Percentiles rank a stretch among this genome's conserved stretches.
These are phyloP conservation scores for Echeveria elegans DNA, from an alignment of 164 flowering plant genomes.

Conservation along the genomic window DNA sequence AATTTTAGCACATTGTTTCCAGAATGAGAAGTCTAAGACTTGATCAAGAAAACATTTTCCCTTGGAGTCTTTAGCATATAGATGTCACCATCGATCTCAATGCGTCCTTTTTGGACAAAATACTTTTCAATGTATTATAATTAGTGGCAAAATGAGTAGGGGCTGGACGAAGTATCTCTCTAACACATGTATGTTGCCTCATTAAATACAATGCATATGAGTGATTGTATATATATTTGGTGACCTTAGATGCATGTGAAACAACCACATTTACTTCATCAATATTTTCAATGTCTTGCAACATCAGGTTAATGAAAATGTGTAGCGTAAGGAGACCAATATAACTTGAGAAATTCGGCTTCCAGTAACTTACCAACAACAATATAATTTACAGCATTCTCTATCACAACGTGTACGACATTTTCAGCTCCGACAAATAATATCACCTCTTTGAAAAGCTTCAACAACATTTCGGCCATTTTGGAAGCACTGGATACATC, in stretches of 20 bases:
- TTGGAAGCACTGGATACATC: slow-evolving; percentile 7
- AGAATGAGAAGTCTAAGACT: too few relatives aligned
- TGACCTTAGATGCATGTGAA: neutral
- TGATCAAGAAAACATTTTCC: too few relatives aligned
- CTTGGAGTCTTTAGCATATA: too few relatives aligned
- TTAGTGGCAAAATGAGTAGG: too few relatives aligned
- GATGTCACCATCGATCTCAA: too few relatives aligned
- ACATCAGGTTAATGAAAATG: slow-evolving; percentile 7
- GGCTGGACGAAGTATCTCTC: too few relatives aligned
- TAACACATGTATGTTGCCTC: too few relatives aligned
- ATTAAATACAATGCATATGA: too few relatives aligned
- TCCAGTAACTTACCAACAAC: slow-evolving; percentile 6
- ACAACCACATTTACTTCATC: neutral
- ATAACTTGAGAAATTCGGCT: neutral
- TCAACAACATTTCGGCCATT: neutral
- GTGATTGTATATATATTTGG: neutral
- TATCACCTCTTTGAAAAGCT: slow-evolving; percentile 5
- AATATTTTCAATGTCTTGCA: too few relatives aligned
- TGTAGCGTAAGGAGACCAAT: slow-evolving; percentile 4
- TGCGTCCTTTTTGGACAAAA: neutral
- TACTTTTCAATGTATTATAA: slow-evolving; percentile 1
- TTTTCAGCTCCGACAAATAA: slow-evolving; percentile 1
- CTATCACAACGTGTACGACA: slow-evolving; percentile 7
- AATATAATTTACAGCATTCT: slow-evolving; percentile 10
- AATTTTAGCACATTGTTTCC: neutral